phyloP scores from a whole-genome alignment of 345 rosid genomes.

The Aquilaria yunnanensis region DNA sequence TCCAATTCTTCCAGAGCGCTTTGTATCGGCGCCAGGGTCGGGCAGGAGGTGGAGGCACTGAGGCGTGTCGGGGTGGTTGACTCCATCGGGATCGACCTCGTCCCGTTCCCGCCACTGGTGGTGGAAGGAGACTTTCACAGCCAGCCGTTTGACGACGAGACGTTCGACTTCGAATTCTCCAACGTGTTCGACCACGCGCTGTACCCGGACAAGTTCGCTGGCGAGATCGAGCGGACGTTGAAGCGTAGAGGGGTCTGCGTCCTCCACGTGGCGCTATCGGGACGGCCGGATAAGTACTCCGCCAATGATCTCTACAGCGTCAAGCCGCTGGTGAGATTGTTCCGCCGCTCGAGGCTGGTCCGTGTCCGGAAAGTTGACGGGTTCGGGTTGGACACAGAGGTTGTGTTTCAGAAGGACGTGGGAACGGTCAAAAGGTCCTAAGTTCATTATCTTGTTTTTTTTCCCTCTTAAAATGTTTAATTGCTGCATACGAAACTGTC shows the following conservation, averaged over 20 bases:
- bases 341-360: conserved; percentile 50
- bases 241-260: conserved; percentile 62
- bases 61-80: conserved; percentile 51
- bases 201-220: conserved; percentile 60
- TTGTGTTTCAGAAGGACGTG: conserved; percentile 53
- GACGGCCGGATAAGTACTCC: conserved; percentile 75
- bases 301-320: conserved; percentile 71
- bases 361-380: conserved; percentile 70
- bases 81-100: conserved; percentile 82
- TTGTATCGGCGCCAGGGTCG: conserved; percentile 81
- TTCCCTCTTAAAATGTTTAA: not conserved
- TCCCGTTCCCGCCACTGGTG: conserved; percentile 77
- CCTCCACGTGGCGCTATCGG: conserved; percentile 62
- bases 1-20: conserved; percentile 54
- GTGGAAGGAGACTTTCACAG: conserved; percentile 70
- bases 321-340: conserved; percentile 44
- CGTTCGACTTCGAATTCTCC: conserved; percentile 82
- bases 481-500: not conserved
- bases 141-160: conserved; percentile 65
- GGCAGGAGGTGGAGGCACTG: conserved; percentile 85
- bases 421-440: conserved; percentile 9
- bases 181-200: conserved; percentile 95
- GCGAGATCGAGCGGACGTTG: conserved; percentile 81
- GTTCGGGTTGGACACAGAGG: conserved; percentile 90
- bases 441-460: not conserved